Base-by-base conservation (phyloP, 768 basidiomycete genomes). In the Lentinula detonsa region DNA sequence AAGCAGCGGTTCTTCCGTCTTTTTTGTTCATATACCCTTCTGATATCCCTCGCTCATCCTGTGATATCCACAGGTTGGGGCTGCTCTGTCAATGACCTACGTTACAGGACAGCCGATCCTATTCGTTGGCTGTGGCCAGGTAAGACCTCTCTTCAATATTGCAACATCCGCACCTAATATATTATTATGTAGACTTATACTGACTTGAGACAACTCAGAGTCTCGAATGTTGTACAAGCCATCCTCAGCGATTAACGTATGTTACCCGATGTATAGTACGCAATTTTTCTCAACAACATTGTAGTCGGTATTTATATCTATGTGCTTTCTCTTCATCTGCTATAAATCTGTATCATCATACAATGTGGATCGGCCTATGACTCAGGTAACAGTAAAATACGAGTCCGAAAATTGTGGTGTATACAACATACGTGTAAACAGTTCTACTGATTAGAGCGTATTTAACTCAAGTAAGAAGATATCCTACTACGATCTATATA, bases 91-190 rank as follows among this genome's bases (percentile, higher is more conserved):
- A 3, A 98, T 99, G 97, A 97, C 96, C 55, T 98, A 97, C 73
- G 93, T 98, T 59, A 98, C 97, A 2, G 96, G 97, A 23, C 95
- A 98, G 70, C 96, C 97, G 16, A 98, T 99, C 75, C 81, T 98
- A 23, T 99, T 99, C 71, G 94, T 99, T 64, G 97, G 97, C 6
- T 97, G 94, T 68, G 97, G 97, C 40, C 95, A 95, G 88, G 91
- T 93, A 65, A 52, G 60, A 39, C 58, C 46, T 43, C 54, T 46
- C 49, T n/a, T 3, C 28, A 42, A 54, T 61, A 57, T 43, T 16
- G 28, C 40, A 28, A 49, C 61, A 18, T 46, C 3, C 28, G 28
- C 28, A 3, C 28, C 28, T 28, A 3, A 28, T 28, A 48, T 59
- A 60, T 49, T 66, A 35, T 6, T 60, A 34, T 53, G 11, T 71